Evolutionary conservation across 345 rosid species (phyloP).

Genomic region (sweet orange (Citrus sinensis)): DNA sequence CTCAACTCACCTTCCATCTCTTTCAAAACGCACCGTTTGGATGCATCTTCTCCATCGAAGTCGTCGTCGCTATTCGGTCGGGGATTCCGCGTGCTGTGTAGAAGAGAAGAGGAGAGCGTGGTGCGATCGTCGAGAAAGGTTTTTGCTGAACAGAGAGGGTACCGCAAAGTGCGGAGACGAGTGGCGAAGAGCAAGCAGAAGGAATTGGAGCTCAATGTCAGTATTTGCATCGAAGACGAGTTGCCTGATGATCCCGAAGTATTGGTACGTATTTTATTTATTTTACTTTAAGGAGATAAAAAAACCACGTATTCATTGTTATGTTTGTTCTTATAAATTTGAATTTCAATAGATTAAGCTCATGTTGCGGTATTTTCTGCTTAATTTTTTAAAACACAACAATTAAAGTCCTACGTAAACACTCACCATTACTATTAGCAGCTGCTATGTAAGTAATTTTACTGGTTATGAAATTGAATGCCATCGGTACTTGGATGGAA

Average conservation of each 20-base stretch:
- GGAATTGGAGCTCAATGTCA: conserved; percentile 70
- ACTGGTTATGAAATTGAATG: neutral
- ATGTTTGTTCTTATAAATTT: neutral
- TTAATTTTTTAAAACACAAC: too few relatives aligned
- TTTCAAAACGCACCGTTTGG: conserved; percentile 12
- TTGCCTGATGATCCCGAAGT: conserved; percentile 87
- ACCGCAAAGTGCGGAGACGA: conserved; percentile 55
- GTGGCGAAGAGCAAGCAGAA: conserved; percentile 44
- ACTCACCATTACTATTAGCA: too few relatives aligned
- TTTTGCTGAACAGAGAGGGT: conserved; percentile 55
- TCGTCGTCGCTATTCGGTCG: conserved; percentile 23
- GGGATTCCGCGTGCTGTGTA: conserved; percentile 36
- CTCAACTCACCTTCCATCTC: conserved; percentile 12
- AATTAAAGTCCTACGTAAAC: too few relatives aligned
- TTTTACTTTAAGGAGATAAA: neutral
- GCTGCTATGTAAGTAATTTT: too few relatives aligned
- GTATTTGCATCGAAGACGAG: conserved; percentile 80
- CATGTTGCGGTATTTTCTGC: neutral
- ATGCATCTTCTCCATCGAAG: conserved; percentile 8
- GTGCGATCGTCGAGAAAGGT: conserved; percentile 21
- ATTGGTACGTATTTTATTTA: conserved; percentile 33
- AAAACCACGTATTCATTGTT: neutral
- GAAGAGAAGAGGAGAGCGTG: conserved; percentile 23
- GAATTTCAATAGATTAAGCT: neutral
- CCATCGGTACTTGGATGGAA: neutral